Base-by-base conservation (phyloP, 306 rosid species). In the Fragaria nilgerrensis region DNA sequence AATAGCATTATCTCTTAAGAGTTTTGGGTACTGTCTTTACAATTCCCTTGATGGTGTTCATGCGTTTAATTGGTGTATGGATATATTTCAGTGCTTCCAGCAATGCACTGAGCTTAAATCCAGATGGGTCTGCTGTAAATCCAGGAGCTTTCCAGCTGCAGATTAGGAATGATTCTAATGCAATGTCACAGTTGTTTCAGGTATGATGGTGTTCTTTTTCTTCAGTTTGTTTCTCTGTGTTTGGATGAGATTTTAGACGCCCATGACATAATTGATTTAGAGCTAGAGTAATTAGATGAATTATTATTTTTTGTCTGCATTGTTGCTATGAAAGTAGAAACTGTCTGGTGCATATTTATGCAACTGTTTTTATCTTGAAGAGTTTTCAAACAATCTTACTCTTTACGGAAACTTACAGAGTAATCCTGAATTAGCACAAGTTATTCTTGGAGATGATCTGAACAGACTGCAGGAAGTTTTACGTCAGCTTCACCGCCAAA, bases 351-450 rank as follows among this genome's bases (percentile, higher is more conserved):
- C 34, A 9, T 63, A 37, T 72, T 25, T 11, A 4, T 36, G 50
- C 49, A 52, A 22, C 67, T 59, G 17, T 66, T 20, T 17, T 22
- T 58, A 32, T 50, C 52, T 50, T 50, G 29, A 7, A 77, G 53
- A 52, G 52, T 20, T 23, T 62, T 62, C 19, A 55, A 14, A 73
- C 72, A 4, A 29, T 84, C 49, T 50, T 20, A 10, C 59, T 81
- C 27, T 75, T 66, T 41, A 64, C 36, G 81, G 78, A 17, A 5
- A 12, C 34, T 27, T 77, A 27, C 90, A 95, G 98, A 85, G 10
- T 81, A 96, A 95, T 84, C 97, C 98, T 23, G 97, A 95, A 83
- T 81, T 95, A 76, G 98, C 96, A 58, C 97, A 92, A 90, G 91
- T 85, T 80, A 72, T 95, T 79, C 78, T 86, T 37, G 98, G 98